Evolutionary conservation across 1,284 basidiomycete genomes (phyloP), one percentile per base, ranked within the genome.

Genomic region (Leucoagaricus sp.): DNA sequence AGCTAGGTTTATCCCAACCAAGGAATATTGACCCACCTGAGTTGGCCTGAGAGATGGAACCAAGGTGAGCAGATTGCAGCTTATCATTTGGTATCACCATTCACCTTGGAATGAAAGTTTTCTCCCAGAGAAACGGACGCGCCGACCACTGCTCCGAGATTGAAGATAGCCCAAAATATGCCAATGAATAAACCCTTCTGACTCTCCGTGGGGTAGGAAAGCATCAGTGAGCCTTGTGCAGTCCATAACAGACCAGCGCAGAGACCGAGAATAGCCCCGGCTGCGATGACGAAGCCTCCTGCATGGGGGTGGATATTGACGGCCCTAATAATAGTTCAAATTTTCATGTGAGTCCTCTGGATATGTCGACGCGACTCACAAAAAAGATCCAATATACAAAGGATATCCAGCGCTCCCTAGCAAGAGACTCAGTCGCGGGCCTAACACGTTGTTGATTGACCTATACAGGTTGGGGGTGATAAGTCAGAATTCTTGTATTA

Each of bases 201-300:
- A 62, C 73, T 65, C 67, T 89, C 86, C 40, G 86, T 91, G 0
- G 91, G 87, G 69, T 94, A 95, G 1, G 89, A 81, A 65, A 95
- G 76, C 86, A 94, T 94, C 60, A 94, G 74, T 5, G 84, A 85
- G n/a, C 92, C 92, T 66, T 94, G 93, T 0, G 89, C 88, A 0
- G 89, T 87, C 92, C 91, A 93, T 23, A 95, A 75, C 26, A 94
- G 69, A 46, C 89, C 90, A 10, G 94, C 93, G 65, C 90, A 93
- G 51, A 93, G 65, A 45, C 93, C 93, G 13, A 95, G 85, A 58
- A 94, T 74, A 29, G 90, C 90, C 31, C 93, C 93, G 0, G 91
- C 80, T 26, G 79, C 82, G 62, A 94, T 86, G 50, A 89, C 86
- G 64, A 91, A 93, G 26, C 74, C 75, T 44, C 78, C 78, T 9